Conservation (phyloP, 202 grass and related monocot genomes). For the Cymbopogon flexuosus region DNA sequence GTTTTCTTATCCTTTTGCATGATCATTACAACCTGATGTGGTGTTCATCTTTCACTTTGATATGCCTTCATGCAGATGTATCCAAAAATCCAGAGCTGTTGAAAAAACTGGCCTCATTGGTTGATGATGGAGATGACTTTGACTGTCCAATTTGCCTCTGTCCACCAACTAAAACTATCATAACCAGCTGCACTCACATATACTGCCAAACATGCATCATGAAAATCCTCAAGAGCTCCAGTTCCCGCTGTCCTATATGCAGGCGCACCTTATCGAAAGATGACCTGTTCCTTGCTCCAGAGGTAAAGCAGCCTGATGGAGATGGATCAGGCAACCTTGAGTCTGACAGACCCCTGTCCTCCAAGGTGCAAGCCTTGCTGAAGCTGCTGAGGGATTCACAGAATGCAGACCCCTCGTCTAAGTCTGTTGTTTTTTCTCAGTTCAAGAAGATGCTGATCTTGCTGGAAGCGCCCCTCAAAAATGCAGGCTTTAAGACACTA, state of each 20-base stretch:
- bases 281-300: slow-evolving; percentile 76
- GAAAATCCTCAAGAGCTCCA: slow-evolving; percentile 66
- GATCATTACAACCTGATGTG: background rate
- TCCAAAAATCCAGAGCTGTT: slow-evolving; percentile 66
- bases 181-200: slow-evolving; percentile 87
- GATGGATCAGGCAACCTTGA: slow-evolving; percentile 30
- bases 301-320: slow-evolving; percentile 17
- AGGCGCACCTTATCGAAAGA: slow-evolving; percentile 64
- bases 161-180: slow-evolving; percentile 70
- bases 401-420: slow-evolving; percentile 48
- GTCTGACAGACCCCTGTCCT: slow-evolving; percentile 52
- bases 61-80: slow-evolving; percentile 54
- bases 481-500: slow-evolving; percentile 60
- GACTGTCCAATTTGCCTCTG: slow-evolving; percentile 90
- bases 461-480: slow-evolving; percentile 65
- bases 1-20: background rate
- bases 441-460: slow-evolving; percentile 84
- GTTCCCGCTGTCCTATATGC: slow-evolving; percentile 83
- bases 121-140: slow-evolving; percentile 91
- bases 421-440: slow-evolving; percentile 91
- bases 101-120: slow-evolving; percentile 80
- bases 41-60: background rate
- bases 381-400: slow-evolving; percentile 54
- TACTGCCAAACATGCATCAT: slow-evolving; percentile 86
- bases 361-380: slow-evolving; percentile 72